Conservation (phyloP, 1,284 basidiomycete genomes). For the Malassezia brasiliensis region DNA sequence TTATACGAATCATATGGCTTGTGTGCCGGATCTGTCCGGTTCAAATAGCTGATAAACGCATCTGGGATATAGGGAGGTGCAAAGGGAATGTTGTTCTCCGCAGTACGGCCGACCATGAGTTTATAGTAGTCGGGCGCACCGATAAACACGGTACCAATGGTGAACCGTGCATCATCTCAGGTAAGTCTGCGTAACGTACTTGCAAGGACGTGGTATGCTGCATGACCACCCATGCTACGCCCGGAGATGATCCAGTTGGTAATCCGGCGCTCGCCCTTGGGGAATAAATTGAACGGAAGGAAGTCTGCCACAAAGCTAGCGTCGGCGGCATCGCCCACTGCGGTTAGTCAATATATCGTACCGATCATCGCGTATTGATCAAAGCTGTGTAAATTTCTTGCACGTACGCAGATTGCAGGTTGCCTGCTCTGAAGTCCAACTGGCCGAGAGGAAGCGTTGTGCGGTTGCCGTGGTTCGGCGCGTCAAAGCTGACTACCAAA, state of each 20-base stretch:
- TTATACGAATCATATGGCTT: conserved; percentile 12
- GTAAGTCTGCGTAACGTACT: not conserved
- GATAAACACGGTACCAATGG: conserved; percentile 60
- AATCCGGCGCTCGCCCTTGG: conserved; percentile 58
- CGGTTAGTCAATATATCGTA: conserved; percentile 28
- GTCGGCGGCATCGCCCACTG: conserved; percentile 61
- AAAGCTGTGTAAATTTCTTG: conserved; percentile 8
- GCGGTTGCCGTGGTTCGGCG: conserved; percentile 48
- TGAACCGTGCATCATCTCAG: conserved; percentile 57
- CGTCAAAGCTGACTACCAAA: conserved; percentile 43
- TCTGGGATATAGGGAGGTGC: conserved; percentile 20
- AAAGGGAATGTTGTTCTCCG: conserved; percentile 13
- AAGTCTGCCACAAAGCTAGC: conserved; percentile 72
- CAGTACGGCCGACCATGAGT: conserved; percentile 17
- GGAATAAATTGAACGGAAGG: conserved; percentile 66
- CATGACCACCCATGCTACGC: conserved; percentile 67
- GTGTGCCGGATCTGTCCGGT: conserved; percentile 16
- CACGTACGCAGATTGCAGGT: conserved; percentile 22
- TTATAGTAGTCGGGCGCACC: conserved; percentile 63
- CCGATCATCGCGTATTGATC: conserved; percentile 52
- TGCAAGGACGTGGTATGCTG: conserved; percentile 61
- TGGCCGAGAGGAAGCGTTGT: conserved; percentile 32
- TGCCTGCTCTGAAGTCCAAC: conserved; percentile 42
- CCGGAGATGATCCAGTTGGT: conserved; percentile 62
- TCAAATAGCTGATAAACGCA: conserved; percentile 17